Evolutionary conservation across 1,284 basidiomycete genomes (phyloP).

Genomic region (Malassezia yamatoensis): DNA sequence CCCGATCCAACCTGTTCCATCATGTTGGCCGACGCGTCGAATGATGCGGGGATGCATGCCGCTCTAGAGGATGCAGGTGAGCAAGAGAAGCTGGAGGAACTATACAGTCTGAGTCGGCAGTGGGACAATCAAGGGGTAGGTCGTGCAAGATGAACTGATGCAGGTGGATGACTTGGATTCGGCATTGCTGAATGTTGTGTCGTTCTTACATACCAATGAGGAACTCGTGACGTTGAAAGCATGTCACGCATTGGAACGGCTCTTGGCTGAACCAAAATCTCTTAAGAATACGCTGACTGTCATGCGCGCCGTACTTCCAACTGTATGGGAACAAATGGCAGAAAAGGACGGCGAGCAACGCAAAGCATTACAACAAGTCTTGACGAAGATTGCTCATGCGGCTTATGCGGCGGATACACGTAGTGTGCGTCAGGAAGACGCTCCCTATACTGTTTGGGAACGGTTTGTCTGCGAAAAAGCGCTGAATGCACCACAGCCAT

Average conservation of each 20-base stretch:
- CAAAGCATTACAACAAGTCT: neutral
- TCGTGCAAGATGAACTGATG: neutral
- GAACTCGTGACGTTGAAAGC: neutral
- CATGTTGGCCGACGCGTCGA: slow-evolving; percentile 4
- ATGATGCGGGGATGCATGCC: slow-evolving; percentile 4
- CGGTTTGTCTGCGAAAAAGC: neutral
- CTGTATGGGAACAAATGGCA: slow-evolving; percentile 1
- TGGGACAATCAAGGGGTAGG: neutral
- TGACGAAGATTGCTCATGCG: neutral
- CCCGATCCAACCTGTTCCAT: neutral
- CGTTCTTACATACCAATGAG: neutral
- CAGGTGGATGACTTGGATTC: slow-evolving; percentile 10
- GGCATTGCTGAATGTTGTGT: no score
- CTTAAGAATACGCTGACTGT: slow-evolving; percentile 7
- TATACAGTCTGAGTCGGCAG: neutral
- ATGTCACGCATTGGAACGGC: neutral
- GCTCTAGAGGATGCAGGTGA: neutral
- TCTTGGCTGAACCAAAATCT: neutral
- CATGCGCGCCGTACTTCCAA: slow-evolving; percentile 3
- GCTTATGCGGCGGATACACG: neutral
- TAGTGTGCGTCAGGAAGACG: slow-evolving; percentile 7
- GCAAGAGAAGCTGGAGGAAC: neutral
- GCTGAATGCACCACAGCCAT: slow-evolving; percentile 1
- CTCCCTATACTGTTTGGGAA: neutral
- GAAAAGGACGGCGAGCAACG: neutral